Conservation (phyloP, 306 rosid species). For the Pyrus pyrifolia region DNA sequence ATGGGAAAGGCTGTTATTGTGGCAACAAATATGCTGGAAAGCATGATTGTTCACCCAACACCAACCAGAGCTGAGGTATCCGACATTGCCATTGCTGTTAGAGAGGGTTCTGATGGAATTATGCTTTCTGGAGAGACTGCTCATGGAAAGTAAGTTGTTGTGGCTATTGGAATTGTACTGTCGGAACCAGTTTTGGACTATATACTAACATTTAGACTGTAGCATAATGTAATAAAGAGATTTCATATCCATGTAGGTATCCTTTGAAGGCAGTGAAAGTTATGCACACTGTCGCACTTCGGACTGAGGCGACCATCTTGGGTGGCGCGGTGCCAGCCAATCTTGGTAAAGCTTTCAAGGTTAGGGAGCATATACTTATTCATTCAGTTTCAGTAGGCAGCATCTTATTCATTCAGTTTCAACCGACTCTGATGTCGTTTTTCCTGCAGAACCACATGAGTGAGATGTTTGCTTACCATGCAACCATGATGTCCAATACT, state of each 20-base stretch:
- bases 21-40: slow-evolving; percentile 97
- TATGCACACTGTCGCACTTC: slow-evolving; percentile 94
- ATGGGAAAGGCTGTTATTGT: slow-evolving; percentile 99
- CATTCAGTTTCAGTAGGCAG: background rate
- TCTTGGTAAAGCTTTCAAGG: slow-evolving; percentile 94
- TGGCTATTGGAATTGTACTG: background rate
- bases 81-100: slow-evolving; percentile 96
- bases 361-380: slow-evolving; percentile 4
- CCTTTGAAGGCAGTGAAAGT: slow-evolving; percentile 93
- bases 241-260: slow-evolving; percentile 43
- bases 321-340: slow-evolving; percentile 76
- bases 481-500: slow-evolving; percentile 97
- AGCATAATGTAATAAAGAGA: background rate
- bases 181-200: background rate
- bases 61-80: slow-evolving; percentile 99
- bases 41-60: slow-evolving; percentile 99
- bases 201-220: background rate
- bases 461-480: slow-evolving; percentile 99
- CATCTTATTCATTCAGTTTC: background rate
- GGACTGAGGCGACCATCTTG: slow-evolving; percentile 80
- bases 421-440: background rate
- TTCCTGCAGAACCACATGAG: slow-evolving; percentile 88
- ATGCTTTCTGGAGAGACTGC: slow-evolving; percentile 99
- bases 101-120: slow-evolving; percentile 96
- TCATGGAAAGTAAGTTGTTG: slow-evolving; percentile 82